A percentile compares a stretch with the other conserved stretches of the same genome.
phyloP scores from a whole-genome alignment of 2,329 filamentous ascomycete genomes.

The Tricladium varicosporioides region DNA sequence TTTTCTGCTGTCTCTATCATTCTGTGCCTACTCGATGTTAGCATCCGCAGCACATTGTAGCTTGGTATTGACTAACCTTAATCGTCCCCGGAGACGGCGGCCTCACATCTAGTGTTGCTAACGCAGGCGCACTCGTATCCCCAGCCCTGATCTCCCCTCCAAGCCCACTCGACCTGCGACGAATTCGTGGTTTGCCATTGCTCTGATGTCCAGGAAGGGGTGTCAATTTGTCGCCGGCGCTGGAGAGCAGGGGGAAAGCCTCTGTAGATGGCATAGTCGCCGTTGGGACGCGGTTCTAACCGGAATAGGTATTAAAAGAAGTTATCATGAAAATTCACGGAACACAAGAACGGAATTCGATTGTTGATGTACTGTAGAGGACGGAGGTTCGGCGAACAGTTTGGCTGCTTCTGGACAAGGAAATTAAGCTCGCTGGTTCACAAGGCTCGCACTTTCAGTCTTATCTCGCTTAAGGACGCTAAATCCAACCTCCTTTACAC shows the following conservation, averaged over 20 bases:
- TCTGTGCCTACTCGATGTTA: constrained; percentile 26
- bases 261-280: constrained; percentile 21
- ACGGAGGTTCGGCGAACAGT: no score
- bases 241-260: constrained; percentile 29
- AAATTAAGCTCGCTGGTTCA: neutral
- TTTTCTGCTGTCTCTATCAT: constrained; percentile 32
- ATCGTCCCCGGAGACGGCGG: constrained; percentile 27
- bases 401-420: neutral
- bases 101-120: constrained; percentile 43
- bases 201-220: constrained; percentile 19
- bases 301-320: neutral
- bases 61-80: constrained; percentile 21
- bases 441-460: neutral
- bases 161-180: constrained; percentile 46
- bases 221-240: constrained; percentile 23
- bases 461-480: neutral
- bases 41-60: constrained; percentile 4
- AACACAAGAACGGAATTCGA: no score
- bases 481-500: no score
- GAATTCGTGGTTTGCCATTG: constrained; percentile 30
- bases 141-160: constrained; percentile 49
- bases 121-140: constrained; percentile 48
- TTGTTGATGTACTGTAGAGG: no score
- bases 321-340: neutral
- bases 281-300: neutral